phyloP scores from a whole-genome alignment of 768 basidiomycete species.

The Russula earlei region DNA sequence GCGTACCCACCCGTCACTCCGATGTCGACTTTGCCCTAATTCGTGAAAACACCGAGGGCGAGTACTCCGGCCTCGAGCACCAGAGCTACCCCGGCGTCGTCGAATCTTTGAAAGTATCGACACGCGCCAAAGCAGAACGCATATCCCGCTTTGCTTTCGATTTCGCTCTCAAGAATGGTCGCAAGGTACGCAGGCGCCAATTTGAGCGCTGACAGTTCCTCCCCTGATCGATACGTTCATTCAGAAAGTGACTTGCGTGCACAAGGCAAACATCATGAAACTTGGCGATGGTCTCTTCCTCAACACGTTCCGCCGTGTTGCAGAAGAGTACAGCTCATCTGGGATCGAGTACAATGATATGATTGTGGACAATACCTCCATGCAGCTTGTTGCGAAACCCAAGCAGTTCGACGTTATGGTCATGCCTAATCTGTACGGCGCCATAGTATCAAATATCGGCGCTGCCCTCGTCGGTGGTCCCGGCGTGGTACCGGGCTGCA shows the following conservation, averaged over 20 bases:
- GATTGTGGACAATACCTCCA: conserved; percentile 99
- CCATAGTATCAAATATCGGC: conserved; percentile 96
- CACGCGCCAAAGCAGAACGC: conserved; percentile 89
- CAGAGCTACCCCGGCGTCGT: conserved; percentile 98
- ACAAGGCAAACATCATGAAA: conserved; percentile 99
- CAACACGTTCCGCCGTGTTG: conserved; percentile 93
- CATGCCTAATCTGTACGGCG: conserved; percentile 96
- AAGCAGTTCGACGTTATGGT: conserved; percentile 99
- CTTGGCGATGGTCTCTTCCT: conserved; percentile 98
- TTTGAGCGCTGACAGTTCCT: not conserved
- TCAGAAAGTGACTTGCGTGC: conserved; percentile 98
- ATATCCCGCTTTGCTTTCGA: conserved; percentile 97
- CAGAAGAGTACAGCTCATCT: conserved; percentile 89
- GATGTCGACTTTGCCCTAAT: conserved; percentile 99
- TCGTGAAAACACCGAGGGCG: conserved; percentile 99
- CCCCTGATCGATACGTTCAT: not conserved
- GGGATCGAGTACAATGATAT: conserved; percentile 94
- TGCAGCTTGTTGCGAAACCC: conserved; percentile 97
- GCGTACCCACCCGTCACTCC: conserved; percentile 89
- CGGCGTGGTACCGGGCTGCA: conserved; percentile 96
- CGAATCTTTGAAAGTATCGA: conserved; percentile 95
- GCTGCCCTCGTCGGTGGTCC: conserved; percentile 98
- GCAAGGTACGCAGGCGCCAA: conserved; percentile 57
- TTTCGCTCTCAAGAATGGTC: conserved; percentile 95
- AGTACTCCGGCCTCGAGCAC: conserved; percentile 98